Evolutionary conservation across 257 asterid species (phyloP).

Genomic region (Nicotiana benthamiana): DNA sequence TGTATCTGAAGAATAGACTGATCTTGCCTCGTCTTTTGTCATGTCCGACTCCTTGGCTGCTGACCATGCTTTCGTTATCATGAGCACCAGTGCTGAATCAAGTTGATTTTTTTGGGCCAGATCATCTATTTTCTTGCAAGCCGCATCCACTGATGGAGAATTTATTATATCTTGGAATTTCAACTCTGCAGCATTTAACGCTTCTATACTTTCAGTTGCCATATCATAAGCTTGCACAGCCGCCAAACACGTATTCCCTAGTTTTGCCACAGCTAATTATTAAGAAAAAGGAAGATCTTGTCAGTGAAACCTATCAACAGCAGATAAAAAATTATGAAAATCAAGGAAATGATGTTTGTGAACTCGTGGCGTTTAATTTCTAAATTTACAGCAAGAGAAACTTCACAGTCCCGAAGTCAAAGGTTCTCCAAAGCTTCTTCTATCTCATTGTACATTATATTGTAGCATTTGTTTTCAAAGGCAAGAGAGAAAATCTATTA

Average conservation of each 20-base stretch:
- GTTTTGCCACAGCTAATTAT: constrained; percentile 61
- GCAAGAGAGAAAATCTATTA: not conserved
- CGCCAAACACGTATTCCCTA: constrained; percentile 68
- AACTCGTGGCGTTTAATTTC: not conserved
- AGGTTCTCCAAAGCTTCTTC: not conserved
- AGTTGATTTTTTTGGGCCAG: constrained; percentile 81
- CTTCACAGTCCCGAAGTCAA: not conserved
- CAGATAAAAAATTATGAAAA: not conserved
- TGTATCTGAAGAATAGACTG: constrained; percentile 1
- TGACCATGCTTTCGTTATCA: constrained; percentile 95
- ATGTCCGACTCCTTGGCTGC: constrained; percentile 85
- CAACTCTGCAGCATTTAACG: constrained; percentile 70
- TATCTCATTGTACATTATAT: not conserved
- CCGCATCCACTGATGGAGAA: constrained; percentile 83
- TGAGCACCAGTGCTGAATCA: constrained; percentile 78
- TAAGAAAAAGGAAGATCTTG: constrained; percentile 9
- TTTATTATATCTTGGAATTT: constrained; percentile 81
- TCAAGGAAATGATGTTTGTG: not conserved
- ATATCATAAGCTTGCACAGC: constrained; percentile 77
- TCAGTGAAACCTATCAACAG: constrained; percentile 2
- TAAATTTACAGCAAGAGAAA: not conserved
- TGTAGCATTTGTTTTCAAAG: not conserved
- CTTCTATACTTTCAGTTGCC: constrained; percentile 65
- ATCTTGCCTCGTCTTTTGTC: constrained; percentile 71
- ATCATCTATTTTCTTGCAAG: constrained; percentile 82